Evolutionary conservation across 345 rosid species (phyloP).

Genomic region (Arabis alpina): DNA sequence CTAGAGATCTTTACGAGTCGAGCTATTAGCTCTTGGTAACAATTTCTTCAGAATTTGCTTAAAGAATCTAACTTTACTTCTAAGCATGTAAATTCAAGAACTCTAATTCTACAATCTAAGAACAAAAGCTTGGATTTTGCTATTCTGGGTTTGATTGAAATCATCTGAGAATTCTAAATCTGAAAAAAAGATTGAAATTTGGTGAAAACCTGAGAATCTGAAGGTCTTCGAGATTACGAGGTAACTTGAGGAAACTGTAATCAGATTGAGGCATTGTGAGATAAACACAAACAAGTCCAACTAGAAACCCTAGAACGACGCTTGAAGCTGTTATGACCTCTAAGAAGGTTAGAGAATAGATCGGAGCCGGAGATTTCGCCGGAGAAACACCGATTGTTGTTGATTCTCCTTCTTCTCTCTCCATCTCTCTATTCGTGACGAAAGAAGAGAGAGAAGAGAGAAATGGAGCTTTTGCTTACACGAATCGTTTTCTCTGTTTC

Average conservation of each 20-base stretch:
- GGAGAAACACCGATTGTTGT: slow-evolving; percentile 24
- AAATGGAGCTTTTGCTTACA: slow-evolving; percentile 33
- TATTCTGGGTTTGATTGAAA: not conserved
- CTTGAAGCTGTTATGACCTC: slow-evolving; percentile 64
- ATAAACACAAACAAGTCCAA: slow-evolving; percentile 71
- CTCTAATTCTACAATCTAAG: too few species aligned
- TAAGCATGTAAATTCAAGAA: too few species aligned
- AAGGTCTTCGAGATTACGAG: slow-evolving; percentile 84
- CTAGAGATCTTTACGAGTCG: too few species aligned
- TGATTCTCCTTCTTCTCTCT: slow-evolving; percentile 35
- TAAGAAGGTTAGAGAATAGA: slow-evolving; percentile 62
- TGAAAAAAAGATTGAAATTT: too few species aligned
- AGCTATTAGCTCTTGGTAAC: too few species aligned
- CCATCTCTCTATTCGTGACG: slow-evolving; percentile 25
- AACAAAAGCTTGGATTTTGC: too few species aligned
- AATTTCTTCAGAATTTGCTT: too few species aligned
- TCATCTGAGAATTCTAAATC: too few species aligned
- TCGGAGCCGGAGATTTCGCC: slow-evolving; percentile 2
- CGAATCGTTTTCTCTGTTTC: slow-evolving; percentile 31
- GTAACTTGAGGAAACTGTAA: slow-evolving; percentile 93
- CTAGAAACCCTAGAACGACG: slow-evolving; percentile 61
- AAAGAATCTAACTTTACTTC: not conserved
- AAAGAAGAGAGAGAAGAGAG: slow-evolving; percentile 18
- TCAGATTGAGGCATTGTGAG: slow-evolving; percentile 91
- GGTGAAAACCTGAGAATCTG: slow-evolving; percentile 95